Evolutionary conservation across 805 yeast genomes (phyloP).

Genomic region (Pichia membranifaciens): DNA sequence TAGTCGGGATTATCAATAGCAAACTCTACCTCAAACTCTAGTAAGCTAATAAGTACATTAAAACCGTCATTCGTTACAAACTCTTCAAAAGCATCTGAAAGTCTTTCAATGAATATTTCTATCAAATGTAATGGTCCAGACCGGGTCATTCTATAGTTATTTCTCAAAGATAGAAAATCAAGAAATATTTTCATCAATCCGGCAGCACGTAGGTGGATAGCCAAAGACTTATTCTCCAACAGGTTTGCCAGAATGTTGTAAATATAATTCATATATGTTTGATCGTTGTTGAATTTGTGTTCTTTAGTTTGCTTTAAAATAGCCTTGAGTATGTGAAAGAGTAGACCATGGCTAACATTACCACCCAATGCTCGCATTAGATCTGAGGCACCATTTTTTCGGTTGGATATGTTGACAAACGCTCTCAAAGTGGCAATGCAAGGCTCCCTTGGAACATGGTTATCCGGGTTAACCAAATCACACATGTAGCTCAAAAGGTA

Average conservation of each 20-base stretch:
- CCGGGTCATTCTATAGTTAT: conserved; percentile 48
- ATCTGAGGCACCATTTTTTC: conserved; percentile 69
- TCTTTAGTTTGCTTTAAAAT: conserved; percentile 47
- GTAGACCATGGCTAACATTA: conserved; percentile 76
- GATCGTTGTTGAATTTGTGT: conserved; percentile 24
- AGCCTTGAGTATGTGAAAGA: conserved; percentile 65
- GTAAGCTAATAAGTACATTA: conserved; percentile 48
- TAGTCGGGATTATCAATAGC: conserved; percentile 54
- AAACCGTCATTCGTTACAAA: conserved; percentile 69
- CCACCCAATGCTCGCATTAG: conserved; percentile 75
- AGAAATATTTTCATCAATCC: conserved; percentile 66
- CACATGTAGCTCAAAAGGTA: conserved; percentile 62
- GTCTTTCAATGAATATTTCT: conserved; percentile 38
- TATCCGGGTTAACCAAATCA: conserved; percentile 67
- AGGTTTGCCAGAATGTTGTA: conserved; percentile 61
- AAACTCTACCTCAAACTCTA: conserved; percentile 59
- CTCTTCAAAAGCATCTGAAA: conserved; percentile 48
- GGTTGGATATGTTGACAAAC: conserved; percentile 61
- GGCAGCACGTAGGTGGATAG: conserved; percentile 59
- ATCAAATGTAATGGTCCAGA: conserved; percentile 60
- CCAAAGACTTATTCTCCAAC: conserved; percentile 49
- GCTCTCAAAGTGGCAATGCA: conserved; percentile 59
- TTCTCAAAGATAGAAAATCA: conserved; percentile 50
- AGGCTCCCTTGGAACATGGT: conserved; percentile 44
- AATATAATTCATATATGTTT: conserved; percentile 32